Evolutionary conservation across 345 rosid species (phyloP), one percentile per base, ranked within the genome.

Genomic region (Punica granatum): DNA sequence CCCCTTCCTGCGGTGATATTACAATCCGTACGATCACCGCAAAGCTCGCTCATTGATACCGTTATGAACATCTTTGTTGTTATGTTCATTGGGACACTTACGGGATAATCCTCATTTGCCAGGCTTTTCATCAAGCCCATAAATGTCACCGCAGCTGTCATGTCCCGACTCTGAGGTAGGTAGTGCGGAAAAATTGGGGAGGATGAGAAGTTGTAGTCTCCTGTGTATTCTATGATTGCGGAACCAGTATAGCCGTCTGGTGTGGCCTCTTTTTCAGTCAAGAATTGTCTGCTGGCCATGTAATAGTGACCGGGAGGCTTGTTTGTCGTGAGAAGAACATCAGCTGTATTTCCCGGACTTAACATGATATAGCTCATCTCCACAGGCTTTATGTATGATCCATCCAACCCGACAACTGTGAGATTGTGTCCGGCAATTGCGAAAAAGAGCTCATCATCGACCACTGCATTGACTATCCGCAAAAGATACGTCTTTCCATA

Each of bases 191-290:
- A 53, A 25, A 33, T 31, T 14, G 73, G 72, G n/a, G n/a, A n/a
- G n/a, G 73, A 30, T 3, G 74, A 53, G 36, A 23, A 26, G 26
- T 49, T 30, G 28, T 68, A 64, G n/a, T 58, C 65, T 48, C 72
- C 75, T 1, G 16, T 64, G 67, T 82, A 82, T 28, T 71, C 63
- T 9, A 86, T 44, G 39, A 84, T 82, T 12, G 83, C 90, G 0
- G 84, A 81, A 32, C 82, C 53, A 41, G 75, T 75, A 26, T 76
- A 66, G 48, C 42, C 69, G 30, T 46, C 56, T 10, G 65, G 13
- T 43, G 60, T 25, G 1, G 3, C 28, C 6, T 53, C 43, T 30
- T 26, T 2, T 36, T 66, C 70, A 31, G 73, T 64, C 32, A 32
- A 43, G 32, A 21, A 71, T 23, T 76, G 73, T 19, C 67, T 66